Evolutionary conservation across 441 rosid genomes (phyloP), one percentile per base, ranked within the genome.

Genomic region (Geranium incanum): DNA sequence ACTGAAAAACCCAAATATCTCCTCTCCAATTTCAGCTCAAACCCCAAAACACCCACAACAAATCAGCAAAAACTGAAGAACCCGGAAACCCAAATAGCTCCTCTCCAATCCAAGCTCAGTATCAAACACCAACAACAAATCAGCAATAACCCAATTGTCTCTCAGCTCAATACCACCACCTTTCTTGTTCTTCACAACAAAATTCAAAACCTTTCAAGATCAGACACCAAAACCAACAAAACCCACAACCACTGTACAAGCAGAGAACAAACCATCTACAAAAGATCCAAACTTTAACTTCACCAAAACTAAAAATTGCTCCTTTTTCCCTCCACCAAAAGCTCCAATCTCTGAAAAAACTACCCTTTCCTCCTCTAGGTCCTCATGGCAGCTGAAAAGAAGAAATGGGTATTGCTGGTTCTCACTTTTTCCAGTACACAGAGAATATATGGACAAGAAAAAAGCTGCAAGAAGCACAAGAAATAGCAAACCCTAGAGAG

Each of bases 51-150:
- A 28, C 33, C 33, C 33, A 81, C 90, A 97, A 76, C 89, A 75
- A 72, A 93, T 87, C 52, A 92, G 81, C 15, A 87, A 41, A 41
- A 41, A 41, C 48, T 9, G 48, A 41, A 1, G 11, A 6, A 6
- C 1, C 11, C 9, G 3, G 33, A 41, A 41, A 41, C 48, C 48
- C 48, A 41, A 41, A 1, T 41, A 41, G 48, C 48, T 41, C 1
- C 8, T 41, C 48, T 5, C 11, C 48, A 41, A 9, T 41, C 11
- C 48, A 41, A 41, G 9, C 48, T 41, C 48, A 41, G 11, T 41
- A 6, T 9, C 9, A 41, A 41, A 41, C 48, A 41, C 48, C 7
- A 6, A 41, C 48, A 41, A 41, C 9, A 41, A 41, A 41, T 41
- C 48, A 41, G 48, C 48, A 41, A 41, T 4, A 41, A 41, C 48